phyloP scores from a whole-genome alignment of 768 basidiomycete species.

The Neoboletus magnificus region DNA sequence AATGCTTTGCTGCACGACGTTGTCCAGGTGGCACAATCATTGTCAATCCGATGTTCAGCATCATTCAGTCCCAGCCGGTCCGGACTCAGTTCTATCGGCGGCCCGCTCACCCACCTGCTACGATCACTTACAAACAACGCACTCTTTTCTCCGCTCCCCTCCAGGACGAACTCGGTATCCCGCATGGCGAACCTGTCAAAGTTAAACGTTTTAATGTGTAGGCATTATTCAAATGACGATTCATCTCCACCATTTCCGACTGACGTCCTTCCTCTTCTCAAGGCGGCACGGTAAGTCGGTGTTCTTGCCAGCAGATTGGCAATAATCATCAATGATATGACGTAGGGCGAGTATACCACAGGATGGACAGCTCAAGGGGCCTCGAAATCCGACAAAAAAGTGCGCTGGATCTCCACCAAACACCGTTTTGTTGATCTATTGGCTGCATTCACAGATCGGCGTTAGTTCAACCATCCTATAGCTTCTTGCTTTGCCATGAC shows the following conservation, averaged over 20 bases:
- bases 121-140: background rate
- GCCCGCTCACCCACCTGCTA: background rate
- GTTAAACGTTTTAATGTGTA: constrained; percentile 79
- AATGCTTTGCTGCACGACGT: background rate
- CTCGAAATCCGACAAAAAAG: constrained; percentile 94
- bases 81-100: background rate
- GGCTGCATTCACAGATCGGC: constrained; percentile 50
- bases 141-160: background rate
- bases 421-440: background rate
- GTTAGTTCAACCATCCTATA: constrained; percentile 38
- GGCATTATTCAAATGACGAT: constrained; percentile 18
- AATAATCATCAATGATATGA: background rate
- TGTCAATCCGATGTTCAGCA: background rate
- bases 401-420: constrained; percentile 26
- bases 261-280: constrained; percentile 9
- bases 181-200: constrained; percentile 47
- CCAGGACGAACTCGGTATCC: background rate
- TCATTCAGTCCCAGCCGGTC: background rate
- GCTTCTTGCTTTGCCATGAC: constrained; percentile 12
- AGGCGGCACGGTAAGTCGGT: constrained; percentile 46
- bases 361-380: constrained; percentile 93
- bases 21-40: background rate
- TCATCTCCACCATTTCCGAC: background rate
- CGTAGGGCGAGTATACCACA: constrained; percentile 86
- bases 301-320: background rate